A percentile compares a stretch with the other conserved stretches of the same genome.
Conservation (phyloP, 768 basidiomycete genomes). For the Lyophyllum atratum region DNA sequence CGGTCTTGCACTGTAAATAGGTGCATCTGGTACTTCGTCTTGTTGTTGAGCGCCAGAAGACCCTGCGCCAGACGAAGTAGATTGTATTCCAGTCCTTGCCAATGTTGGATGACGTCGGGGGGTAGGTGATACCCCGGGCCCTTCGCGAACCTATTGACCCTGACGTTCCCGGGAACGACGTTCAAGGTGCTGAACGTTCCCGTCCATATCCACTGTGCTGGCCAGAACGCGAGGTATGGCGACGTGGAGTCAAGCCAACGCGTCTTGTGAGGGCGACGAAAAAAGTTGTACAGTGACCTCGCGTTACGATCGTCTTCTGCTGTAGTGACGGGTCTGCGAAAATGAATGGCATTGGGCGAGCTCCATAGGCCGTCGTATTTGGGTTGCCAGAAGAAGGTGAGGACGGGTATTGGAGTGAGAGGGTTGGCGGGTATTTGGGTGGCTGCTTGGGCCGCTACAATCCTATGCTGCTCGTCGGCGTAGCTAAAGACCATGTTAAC, state of each 20-base stretch:
- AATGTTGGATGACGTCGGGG: neutral
- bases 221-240: slow-evolving; percentile 11
- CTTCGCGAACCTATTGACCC: too few species aligned
- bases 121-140: neutral
- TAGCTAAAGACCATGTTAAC: too few species aligned
- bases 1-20: too few species aligned
- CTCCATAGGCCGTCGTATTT: slow-evolving; percentile 1
- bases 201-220: neutral
- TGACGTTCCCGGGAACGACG: neutral
- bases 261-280: neutral
- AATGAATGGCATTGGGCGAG: neutral
- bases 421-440: too few species aligned
- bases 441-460: too few species aligned
- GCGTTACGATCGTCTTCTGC: neutral
- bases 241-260: neutral
- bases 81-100: neutral
- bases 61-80: too few species aligned
- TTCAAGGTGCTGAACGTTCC: neutral
- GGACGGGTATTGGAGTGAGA: too few species aligned
- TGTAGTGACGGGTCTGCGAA: neutral
- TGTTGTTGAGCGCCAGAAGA: too few species aligned
- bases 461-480: too few species aligned
- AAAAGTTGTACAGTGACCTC: neutral
- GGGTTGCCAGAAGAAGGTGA: slow-evolving; percentile 1
- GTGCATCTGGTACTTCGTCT: too few species aligned